These are phyloP conservation scores for Apiotrichum mycotoxinovorans DNA, from an alignment of 1,284 basidiomycete genomes.

Conservation along the genomic window DNA sequence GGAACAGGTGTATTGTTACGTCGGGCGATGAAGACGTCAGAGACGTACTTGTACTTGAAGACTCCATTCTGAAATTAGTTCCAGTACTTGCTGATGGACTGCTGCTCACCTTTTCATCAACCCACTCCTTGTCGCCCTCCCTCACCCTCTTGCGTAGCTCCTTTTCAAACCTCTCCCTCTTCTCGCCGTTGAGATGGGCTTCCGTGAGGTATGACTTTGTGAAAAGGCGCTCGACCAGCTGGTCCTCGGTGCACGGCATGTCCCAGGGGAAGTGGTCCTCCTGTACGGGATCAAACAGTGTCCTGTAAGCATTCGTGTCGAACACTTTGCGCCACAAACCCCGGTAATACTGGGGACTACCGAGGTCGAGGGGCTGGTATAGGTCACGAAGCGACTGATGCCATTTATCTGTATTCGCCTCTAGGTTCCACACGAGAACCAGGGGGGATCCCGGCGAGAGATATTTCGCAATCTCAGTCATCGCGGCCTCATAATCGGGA, in stretches of 20 bases:
- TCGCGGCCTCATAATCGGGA: slow-evolving; percentile 41
- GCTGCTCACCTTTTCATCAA: slow-evolving; percentile 37
- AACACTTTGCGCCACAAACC: slow-evolving; percentile 35
- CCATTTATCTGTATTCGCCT: slow-evolving; percentile 25
- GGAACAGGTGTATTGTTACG: slow-evolving; percentile 11
- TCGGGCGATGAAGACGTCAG: slow-evolving; percentile 37
- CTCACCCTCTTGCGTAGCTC: slow-evolving; percentile 27
- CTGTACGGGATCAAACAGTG: slow-evolving; percentile 30
- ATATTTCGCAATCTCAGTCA: slow-evolving; percentile 45
- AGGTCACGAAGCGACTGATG: slow-evolving; percentile 25
- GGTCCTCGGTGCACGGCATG: slow-evolving; percentile 31
- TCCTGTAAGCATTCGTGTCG: slow-evolving; percentile 32
- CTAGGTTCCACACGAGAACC: slow-evolving; percentile 50
- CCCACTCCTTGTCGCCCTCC: slow-evolving; percentile 34
- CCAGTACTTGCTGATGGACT: too few species aligned
- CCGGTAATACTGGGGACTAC: slow-evolving; percentile 46
- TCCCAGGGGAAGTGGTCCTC: slow-evolving; percentile 27
- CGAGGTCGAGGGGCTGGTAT: slow-evolving; percentile 37
- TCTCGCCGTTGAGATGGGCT: slow-evolving; percentile 30
- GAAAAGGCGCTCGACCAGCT: slow-evolving; percentile 36
- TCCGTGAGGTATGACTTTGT: slow-evolving; percentile 47
- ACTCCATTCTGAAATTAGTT: slow-evolving; percentile 38
- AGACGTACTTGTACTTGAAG: slow-evolving; percentile 37
- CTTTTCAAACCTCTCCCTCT: slow-evolving; percentile 25
- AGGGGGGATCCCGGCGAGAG: slow-evolving; percentile 45